These are phyloP conservation scores for Cytospora piceicola DNA, from an alignment of 2,329 filamentous ascomycete genomes.

Conservation along the genomic window DNA sequence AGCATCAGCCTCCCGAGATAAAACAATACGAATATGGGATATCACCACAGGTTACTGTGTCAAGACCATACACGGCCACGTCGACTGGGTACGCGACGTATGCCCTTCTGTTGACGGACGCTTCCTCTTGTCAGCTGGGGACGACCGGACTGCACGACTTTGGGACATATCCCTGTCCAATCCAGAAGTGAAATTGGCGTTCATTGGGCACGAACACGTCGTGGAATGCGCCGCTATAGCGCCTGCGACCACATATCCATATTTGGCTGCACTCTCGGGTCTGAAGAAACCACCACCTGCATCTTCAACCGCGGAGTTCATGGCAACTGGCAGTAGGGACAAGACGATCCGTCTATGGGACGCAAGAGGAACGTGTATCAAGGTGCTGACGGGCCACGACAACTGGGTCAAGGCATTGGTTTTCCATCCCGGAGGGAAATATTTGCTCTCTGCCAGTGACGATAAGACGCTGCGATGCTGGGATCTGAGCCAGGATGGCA, in stretches of 20 bases:
- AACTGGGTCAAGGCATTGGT: slow-evolving; percentile 89
- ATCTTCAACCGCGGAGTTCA: slow-evolving; percentile 79
- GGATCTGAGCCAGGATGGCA: slow-evolving; percentile 89
- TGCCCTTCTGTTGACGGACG: slow-evolving; percentile 80
- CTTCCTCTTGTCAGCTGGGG: slow-evolving; percentile 80
- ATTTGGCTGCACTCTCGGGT: slow-evolving; percentile 77
- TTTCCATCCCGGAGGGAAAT: slow-evolving; percentile 92
- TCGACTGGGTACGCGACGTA: slow-evolving; percentile 90
- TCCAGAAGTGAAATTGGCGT: slow-evolving; percentile 74
- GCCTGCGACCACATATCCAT: slow-evolving; percentile 75
- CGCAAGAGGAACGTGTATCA: slow-evolving; percentile 79
- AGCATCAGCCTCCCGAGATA: slow-evolving; percentile 84
- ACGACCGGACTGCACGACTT: slow-evolving; percentile 79
- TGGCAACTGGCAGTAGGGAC: slow-evolving; percentile 87
- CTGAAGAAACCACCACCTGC: slow-evolving; percentile 79
- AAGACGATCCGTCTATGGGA: slow-evolving; percentile 93
- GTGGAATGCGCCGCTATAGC: slow-evolving; percentile 88
- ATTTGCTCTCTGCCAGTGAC: slow-evolving; percentile 81
- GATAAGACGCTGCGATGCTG: slow-evolving; percentile 93
- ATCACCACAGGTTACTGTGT: slow-evolving; percentile 91
- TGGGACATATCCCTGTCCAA: slow-evolving; percentile 78
- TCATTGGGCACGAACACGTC: slow-evolving; percentile 84
- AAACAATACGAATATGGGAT: slow-evolving; percentile 87
- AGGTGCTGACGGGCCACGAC: slow-evolving; percentile 84
- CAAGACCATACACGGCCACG: slow-evolving; percentile 84